phyloP scores from a whole-genome alignment of 352 stramenopile genomes.

The Globisporangium recalcitrans region DNA sequence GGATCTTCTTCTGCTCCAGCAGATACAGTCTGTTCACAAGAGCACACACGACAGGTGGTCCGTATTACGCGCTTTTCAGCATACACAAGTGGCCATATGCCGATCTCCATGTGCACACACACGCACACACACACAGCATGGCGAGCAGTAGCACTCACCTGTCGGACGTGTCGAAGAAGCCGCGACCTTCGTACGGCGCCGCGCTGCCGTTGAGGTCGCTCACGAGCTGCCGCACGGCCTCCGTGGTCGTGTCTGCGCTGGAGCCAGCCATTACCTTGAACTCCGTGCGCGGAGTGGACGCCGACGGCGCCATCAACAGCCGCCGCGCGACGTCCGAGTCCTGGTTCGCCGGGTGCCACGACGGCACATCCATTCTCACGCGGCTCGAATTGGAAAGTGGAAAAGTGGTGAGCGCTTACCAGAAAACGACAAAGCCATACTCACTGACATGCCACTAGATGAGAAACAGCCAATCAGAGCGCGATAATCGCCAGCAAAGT shows the following conservation, averaged over 20 bases:
- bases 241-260: constrained; percentile 52
- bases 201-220: constrained; percentile 34
- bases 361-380: constrained; percentile 58
- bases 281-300: constrained; percentile 38
- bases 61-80: neutral
- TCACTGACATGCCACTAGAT: no score
- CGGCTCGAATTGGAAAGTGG: constrained; percentile 2
- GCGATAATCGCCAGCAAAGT: neutral
- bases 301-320: constrained; percentile 16
- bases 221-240: constrained; percentile 57
- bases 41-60: neutral
- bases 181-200: constrained; percentile 30
- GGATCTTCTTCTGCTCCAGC: constrained; percentile 52
- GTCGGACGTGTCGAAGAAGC: constrained; percentile 72
- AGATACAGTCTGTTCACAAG: constrained; percentile 40
- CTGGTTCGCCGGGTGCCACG: constrained; percentile 70
- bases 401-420: no score
- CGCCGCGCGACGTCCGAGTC: constrained; percentile 35
- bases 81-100: neutral
- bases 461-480: neutral
- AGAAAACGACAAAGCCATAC: no score
- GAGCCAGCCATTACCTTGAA: constrained; percentile 68
- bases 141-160: constrained; percentile 15
- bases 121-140: neutral
- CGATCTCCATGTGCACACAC: neutral